phyloP scores from a whole-genome alignment of 305 asterid genomes.

The Fraxinus sp. region DNA sequence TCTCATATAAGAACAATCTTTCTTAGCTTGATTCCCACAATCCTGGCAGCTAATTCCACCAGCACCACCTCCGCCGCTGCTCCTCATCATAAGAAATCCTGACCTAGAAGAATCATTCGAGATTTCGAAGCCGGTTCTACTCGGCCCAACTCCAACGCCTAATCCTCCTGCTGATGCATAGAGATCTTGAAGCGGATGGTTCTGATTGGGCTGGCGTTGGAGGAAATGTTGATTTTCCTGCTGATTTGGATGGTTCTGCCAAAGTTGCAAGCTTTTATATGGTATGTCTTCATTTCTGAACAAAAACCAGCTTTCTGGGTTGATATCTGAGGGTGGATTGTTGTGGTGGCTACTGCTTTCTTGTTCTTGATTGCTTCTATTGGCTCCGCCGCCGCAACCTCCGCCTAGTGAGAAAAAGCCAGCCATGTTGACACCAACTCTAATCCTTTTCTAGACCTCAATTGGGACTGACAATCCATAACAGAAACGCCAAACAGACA shows the following conservation, averaged over 20 bases:
- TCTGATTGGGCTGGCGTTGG: constrained; percentile 28
- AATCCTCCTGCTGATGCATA: constrained; percentile 60
- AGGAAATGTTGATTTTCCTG: constrained; percentile 25
- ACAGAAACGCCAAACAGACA: constrained; percentile 29
- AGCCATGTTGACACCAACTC: constrained; percentile 51
- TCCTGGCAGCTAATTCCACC: constrained; percentile 86
- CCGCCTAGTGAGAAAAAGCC: constrained; percentile 86
- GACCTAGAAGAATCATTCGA: constrained; percentile 49
- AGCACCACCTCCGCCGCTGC: constrained; percentile 35
- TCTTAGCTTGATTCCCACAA: constrained; percentile 80
- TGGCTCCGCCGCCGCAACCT: constrained; percentile 13
- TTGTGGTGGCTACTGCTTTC: constrained; percentile 34
- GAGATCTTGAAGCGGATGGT: constrained; percentile 54
- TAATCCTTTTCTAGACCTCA: constrained; percentile 26
- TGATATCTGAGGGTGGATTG: constrained; percentile 41
- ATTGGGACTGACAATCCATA: constrained; percentile 64
- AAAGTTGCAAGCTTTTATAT: constrained; percentile 67
- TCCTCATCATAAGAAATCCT: constrained; percentile 58
- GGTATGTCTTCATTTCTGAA: constrained; percentile 54
- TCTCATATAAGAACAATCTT: constrained; percentile 71
- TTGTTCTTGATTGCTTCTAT: constrained; percentile 32
- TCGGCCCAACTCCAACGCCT: constrained; percentile 41
- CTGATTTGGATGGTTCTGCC: constrained; percentile 49
- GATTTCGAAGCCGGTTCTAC: constrained; percentile 40
- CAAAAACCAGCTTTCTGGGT: constrained; percentile 77